phyloP scores from a whole-genome alignment of 2,329 filamentous ascomycete genomes.

The Stemphylium beticola region DNA sequence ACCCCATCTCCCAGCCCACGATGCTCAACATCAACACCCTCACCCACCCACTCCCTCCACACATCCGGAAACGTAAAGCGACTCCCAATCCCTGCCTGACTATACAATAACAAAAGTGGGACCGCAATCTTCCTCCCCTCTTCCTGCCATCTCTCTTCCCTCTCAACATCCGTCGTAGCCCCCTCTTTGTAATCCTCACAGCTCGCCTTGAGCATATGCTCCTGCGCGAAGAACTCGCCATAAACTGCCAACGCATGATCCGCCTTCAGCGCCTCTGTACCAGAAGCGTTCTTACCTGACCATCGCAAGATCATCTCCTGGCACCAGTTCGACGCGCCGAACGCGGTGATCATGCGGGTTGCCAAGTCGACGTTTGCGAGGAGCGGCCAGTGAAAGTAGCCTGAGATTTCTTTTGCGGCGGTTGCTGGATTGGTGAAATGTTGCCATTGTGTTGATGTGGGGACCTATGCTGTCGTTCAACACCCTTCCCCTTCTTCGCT shows the following conservation, averaged over 20 bases:
- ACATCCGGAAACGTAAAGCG: slow-evolving; percentile 56
- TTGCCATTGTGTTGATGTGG: slow-evolving; percentile 62
- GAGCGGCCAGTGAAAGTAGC: slow-evolving; percentile 67
- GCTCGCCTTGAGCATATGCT: slow-evolving; percentile 54
- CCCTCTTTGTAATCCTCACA: slow-evolving; percentile 65
- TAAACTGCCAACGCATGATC: slow-evolving; percentile 52
- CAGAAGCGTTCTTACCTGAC: slow-evolving; percentile 32
- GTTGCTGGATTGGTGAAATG: slow-evolving; percentile 48
- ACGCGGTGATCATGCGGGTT: slow-evolving; percentile 57
- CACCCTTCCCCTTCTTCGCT: too few relatives aligned
- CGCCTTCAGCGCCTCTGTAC: slow-evolving; percentile 18
- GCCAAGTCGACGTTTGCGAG: slow-evolving; percentile 61
- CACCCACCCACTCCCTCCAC: slow-evolving; percentile 57
- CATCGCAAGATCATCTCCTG: slow-evolving; percentile 46
- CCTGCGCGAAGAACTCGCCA: slow-evolving; percentile 51
- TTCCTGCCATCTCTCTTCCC: slow-evolving; percentile 55
- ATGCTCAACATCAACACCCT: slow-evolving; percentile 56
- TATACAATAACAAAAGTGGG: slow-evolving; percentile 60
- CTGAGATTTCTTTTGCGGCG: slow-evolving; percentile 50
- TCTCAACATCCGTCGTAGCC: slow-evolving; percentile 60
- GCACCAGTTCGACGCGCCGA: slow-evolving; percentile 52
- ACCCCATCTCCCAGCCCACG: slow-evolving; percentile 56
- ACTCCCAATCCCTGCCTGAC: slow-evolving; percentile 56
- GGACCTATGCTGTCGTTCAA: slow-evolving; percentile 47
- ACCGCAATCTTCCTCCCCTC: slow-evolving; percentile 53